A percentile compares a stretch with the other conserved stretches of the same genome.
phyloP scores from a whole-genome alignment of 192 early-diverging fungal species.

The Spizellomyces sp. region DNA sequence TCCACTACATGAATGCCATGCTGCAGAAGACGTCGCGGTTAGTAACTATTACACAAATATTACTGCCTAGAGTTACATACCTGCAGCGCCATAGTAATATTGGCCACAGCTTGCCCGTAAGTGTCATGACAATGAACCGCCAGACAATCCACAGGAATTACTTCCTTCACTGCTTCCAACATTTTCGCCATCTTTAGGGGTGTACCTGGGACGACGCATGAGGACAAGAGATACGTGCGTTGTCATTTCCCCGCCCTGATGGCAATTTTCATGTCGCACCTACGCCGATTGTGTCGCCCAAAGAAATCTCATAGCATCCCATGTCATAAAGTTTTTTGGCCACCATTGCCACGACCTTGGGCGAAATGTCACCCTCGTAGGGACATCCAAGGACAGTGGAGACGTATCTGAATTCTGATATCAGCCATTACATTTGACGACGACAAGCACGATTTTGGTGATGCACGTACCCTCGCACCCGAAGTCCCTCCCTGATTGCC shows the following conservation, averaged over 20 bases:
- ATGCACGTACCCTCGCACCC: slow-evolving; percentile 70
- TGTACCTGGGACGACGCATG: slow-evolving; percentile 22
- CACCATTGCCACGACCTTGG: slow-evolving; percentile 70
- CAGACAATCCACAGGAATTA: slow-evolving; percentile 73
- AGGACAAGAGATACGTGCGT: not conserved
- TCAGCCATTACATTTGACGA: not conserved
- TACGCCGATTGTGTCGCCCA: slow-evolving; percentile 96
- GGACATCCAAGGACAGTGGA: slow-evolving; percentile 93
- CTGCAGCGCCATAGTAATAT: slow-evolving; percentile 80
- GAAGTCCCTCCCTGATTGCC: slow-evolving; percentile 64
- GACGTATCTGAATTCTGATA: slow-evolving; percentile 67
- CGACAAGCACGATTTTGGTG: not conserved
- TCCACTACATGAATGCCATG: slow-evolving; percentile 91
- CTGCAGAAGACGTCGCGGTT: slow-evolving; percentile 26
- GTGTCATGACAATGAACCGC: slow-evolving; percentile 98
- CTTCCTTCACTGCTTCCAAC: slow-evolving; percentile 68
- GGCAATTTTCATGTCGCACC: slow-evolving; percentile 43
- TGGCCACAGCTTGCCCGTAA: slow-evolving; percentile 94
- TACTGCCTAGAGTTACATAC: slow-evolving; percentile 22
- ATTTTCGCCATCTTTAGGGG: slow-evolving; percentile 62
- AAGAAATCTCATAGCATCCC: slow-evolving; percentile 96
- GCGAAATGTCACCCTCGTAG: slow-evolving; percentile 80
- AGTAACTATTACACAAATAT: no score
- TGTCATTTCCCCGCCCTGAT: slow-evolving; percentile 43
- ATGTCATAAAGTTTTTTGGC: slow-evolving; percentile 75